phyloP scores from a whole-genome alignment of 148 eudicot species.

The Persicaria maculosa region DNA sequence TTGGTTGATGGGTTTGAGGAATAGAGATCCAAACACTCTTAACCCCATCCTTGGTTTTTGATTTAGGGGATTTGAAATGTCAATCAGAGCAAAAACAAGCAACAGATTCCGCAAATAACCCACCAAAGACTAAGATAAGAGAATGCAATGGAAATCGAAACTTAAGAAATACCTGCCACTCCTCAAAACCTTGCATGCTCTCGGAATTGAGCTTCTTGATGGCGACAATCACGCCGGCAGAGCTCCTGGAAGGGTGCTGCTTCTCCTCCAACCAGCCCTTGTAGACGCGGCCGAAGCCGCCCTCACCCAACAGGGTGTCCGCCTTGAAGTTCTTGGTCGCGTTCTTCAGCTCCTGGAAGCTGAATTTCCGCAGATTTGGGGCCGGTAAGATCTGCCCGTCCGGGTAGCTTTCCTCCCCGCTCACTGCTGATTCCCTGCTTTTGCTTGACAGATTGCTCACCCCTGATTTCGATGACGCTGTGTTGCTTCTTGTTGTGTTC shows the following conservation, averaged over 20 bases:
- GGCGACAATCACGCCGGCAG: constrained; percentile 40
- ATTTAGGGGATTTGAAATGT: too few species aligned
- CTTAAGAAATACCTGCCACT: constrained; percentile 55
- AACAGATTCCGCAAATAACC: too few species aligned
- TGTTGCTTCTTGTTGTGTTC: constrained; percentile 24
- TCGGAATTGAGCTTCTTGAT: constrained; percentile 58
- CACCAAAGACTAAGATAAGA: neutral
- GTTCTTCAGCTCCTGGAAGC: constrained; percentile 38
- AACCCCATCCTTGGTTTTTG: too few species aligned
- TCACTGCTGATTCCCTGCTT: constrained; percentile 38
- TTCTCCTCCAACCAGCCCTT: constrained; percentile 68
- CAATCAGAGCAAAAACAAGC: too few species aligned
- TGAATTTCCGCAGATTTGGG: constrained; percentile 43
- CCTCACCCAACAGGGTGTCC: constrained; percentile 43
- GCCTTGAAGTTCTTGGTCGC: constrained; percentile 51
- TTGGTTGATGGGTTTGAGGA: too few species aligned
- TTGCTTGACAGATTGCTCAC: constrained; percentile 26
- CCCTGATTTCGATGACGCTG: constrained; percentile 30
- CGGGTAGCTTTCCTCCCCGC: constrained; percentile 25
- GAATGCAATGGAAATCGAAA: neutral
- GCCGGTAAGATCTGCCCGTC: constrained; percentile 39
- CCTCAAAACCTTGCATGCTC: constrained; percentile 64
- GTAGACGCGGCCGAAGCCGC: constrained; percentile 43
- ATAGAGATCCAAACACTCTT: too few species aligned
- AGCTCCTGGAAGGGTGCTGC: constrained; percentile 18